Evolutionary conservation across 2,329 filamentous ascomycete genomes (phyloP).

Genomic region (Aspergillus sp.): DNA sequence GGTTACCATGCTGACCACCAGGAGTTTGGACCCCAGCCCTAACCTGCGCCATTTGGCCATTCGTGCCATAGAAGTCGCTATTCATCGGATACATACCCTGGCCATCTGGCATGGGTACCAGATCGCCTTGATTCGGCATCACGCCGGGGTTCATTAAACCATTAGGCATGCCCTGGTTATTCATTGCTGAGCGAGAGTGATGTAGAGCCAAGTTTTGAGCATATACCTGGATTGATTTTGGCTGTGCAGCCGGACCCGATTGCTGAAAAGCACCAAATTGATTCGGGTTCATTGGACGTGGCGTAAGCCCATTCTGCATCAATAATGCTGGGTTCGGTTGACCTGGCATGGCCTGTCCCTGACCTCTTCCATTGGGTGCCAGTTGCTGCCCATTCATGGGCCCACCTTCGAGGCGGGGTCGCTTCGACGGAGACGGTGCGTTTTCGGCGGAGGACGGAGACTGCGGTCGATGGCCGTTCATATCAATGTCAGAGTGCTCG

Average conservation of each 20-base stretch:
- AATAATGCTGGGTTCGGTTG: conserved; percentile 57
- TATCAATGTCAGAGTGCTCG: conserved; percentile 83
- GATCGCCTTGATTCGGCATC: conserved; percentile 75
- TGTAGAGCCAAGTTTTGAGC: conserved; percentile 80
- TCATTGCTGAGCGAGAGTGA: conserved; percentile 72
- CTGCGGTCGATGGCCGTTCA: conserved; percentile 74
- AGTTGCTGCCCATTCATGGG: conserved; percentile 75
- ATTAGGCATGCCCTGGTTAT: conserved; percentile 77
- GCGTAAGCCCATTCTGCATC: conserved; percentile 70
- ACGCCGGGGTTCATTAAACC: conserved; percentile 62
- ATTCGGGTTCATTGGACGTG: conserved; percentile 68
- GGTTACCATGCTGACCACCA: conserved; percentile 51
- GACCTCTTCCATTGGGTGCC: conserved; percentile 71
- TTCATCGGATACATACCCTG: conserved; percentile 45
- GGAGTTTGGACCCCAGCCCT: conserved; percentile 41
- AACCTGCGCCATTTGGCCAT: conserved; percentile 54
- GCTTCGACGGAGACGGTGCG: conserved; percentile 88
- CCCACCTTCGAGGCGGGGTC: conserved; percentile 74
- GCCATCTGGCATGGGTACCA: conserved; percentile 73
- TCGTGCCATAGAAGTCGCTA: conserved; percentile 58
- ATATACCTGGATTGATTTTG: conserved; percentile 86
- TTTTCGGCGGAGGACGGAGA: conserved; percentile 84
- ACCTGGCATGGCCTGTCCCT: conserved; percentile 68
- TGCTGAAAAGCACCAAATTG: conserved; percentile 69
- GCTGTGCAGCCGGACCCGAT: conserved; percentile 61